phyloP scores from a whole-genome alignment of 2,329 filamentous ascomycete genomes.

The Neofusicoccum kwambonambiense region DNA sequence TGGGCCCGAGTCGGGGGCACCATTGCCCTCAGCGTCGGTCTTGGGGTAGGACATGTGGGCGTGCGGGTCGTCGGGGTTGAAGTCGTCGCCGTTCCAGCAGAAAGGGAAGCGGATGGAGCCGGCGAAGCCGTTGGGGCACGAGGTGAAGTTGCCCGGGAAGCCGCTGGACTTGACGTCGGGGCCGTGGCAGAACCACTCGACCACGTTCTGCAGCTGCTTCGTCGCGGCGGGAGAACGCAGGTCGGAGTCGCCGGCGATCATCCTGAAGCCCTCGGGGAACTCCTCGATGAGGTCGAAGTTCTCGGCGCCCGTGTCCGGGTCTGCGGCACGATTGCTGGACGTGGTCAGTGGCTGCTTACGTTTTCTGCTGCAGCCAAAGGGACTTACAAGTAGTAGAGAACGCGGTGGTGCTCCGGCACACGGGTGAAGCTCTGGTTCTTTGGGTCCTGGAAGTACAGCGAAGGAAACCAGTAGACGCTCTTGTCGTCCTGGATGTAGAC shows the following conservation, averaged over 20 bases:
- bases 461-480: conserved; percentile 39
- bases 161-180: conserved; percentile 22
- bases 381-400: conserved; percentile 35
- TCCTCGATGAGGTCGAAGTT: conserved; percentile 32
- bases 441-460: conserved; percentile 37
- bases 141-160: conserved; percentile 38
- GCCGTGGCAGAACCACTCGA: conserved; percentile 20
- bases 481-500: conserved; percentile 39
- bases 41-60: conserved; percentile 43
- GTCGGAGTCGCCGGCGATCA: conserved; percentile 35
- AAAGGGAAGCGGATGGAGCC: conserved; percentile 37
- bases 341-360: not conserved
- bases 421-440: conserved; percentile 36
- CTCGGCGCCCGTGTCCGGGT: conserved; percentile 31
- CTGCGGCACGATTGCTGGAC: conserved; percentile 15
- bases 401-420: conserved; percentile 35
- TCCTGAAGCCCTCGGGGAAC: conserved; percentile 37
- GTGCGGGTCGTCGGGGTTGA: conserved; percentile 32
- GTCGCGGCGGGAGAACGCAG: conserved; percentile 29
- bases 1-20: conserved; percentile 33
- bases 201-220: conserved; percentile 26
- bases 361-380: not conserved
- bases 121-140: conserved; percentile 36
- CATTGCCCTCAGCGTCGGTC: conserved; percentile 28
- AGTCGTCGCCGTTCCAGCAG: conserved; percentile 38